Evolutionary conservation across 148 eudicot genomes (phyloP).

Genomic region (Nyssa sinensis): DNA sequence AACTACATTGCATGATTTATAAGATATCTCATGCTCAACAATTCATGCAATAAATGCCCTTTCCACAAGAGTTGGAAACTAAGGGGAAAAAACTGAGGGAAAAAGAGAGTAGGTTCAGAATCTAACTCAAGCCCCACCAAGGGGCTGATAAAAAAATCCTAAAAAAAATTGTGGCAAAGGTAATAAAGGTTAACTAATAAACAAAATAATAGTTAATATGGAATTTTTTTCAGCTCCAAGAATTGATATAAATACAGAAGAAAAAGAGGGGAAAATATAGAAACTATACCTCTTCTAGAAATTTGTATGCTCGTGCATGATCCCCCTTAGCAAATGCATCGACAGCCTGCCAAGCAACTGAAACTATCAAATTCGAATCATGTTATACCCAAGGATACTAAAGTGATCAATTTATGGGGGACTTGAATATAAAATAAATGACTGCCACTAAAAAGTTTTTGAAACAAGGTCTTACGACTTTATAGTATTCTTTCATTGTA

Average conservation of each 20-base stretch:
- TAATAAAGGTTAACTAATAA: not conserved
- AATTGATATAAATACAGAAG: not conserved
- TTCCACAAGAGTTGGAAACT: not conserved
- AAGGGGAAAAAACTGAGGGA: not conserved
- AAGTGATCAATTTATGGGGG: not conserved
- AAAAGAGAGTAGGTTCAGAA: not conserved
- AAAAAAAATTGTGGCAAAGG: not conserved
- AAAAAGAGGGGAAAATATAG: not conserved
- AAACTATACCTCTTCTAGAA: constrained; percentile 55
- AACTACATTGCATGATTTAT: not conserved
- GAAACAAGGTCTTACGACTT: constrained; percentile 53
- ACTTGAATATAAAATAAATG: not conserved
- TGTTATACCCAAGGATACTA: constrained; percentile 4
- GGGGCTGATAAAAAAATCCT: too few species aligned
- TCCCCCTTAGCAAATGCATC: constrained; percentile 58
- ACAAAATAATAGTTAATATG: too few species aligned
- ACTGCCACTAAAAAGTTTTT: not conserved
- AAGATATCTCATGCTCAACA: not conserved
- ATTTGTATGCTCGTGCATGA: constrained; percentile 40
- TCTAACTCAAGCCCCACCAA: not conserved
- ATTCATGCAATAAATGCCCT: not conserved
- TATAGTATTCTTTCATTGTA: constrained; percentile 69
- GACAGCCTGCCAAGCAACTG: constrained; percentile 46
- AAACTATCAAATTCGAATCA: constrained; percentile 16
- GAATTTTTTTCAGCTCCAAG: not conserved